A percentile compares a stretch with the other conserved stretches of the same genome.
Conservation (phyloP, 352 stramenopile species). For the Pythium insidiosum region DNA sequence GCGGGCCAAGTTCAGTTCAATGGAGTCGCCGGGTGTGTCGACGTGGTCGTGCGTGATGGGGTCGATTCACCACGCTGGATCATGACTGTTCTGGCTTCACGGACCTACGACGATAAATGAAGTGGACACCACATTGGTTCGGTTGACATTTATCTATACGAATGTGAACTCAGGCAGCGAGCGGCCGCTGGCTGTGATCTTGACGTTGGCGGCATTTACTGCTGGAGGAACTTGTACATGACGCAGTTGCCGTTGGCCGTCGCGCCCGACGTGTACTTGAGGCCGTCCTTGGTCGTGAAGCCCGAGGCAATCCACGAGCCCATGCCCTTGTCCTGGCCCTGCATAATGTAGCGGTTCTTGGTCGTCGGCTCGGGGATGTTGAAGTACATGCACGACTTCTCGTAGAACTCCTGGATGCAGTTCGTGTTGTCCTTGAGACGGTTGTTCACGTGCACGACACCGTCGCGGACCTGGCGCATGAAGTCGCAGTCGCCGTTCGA, state of each 20-base stretch:
- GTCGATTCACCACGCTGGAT: too few relatives aligned
- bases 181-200: too few relatives aligned
- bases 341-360: constrained; percentile 46
- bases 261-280: constrained; percentile 38
- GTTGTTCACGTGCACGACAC: constrained; percentile 59
- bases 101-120: too few relatives aligned
- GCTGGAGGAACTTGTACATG: constrained; percentile 12
- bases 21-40: too few relatives aligned
- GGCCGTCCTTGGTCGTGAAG: constrained; percentile 48
- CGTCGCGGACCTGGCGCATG: constrained; percentile 43
- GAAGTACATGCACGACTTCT: constrained; percentile 49
- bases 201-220: too few relatives aligned
- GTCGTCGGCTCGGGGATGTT: constrained; percentile 21
- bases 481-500: constrained; percentile 56
- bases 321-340: constrained; percentile 53
- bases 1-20: too few relatives aligned
- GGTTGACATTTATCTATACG: too few relatives aligned
- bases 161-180: too few relatives aligned
- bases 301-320: constrained; percentile 62
- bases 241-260: constrained; percentile 16
- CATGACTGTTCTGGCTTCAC: too few relatives aligned
- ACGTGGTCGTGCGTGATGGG: too few relatives aligned
- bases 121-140: too few relatives aligned
- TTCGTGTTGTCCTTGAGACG: constrained; percentile 31
- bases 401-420: constrained; percentile 60